These are phyloP conservation scores for Cubamyces lactineus DNA, from an alignment of 768 basidiomycete genomes.

Conservation along the genomic window DNA sequence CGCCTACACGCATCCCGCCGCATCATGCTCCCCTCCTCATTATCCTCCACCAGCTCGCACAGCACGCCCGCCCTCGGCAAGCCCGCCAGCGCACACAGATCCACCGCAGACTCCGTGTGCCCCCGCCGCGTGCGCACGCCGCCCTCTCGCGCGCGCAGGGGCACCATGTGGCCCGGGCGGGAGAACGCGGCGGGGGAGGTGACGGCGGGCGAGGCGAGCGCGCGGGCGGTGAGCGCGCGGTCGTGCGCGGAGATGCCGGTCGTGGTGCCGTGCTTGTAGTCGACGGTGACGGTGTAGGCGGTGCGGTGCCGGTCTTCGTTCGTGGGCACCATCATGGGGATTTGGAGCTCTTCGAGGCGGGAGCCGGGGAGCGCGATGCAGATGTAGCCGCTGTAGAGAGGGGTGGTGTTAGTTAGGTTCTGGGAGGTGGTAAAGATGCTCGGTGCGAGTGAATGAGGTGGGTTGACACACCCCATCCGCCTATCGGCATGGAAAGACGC, in stretches of 20 bases:
- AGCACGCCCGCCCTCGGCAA: constrained; percentile 77
- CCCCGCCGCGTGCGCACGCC: constrained; percentile 88
- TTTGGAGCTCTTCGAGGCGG: constrained; percentile 73
- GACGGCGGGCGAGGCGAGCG: constrained; percentile 64
- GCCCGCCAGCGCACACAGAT: constrained; percentile 79
- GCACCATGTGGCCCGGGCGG: constrained; percentile 95
- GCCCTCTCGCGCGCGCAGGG: constrained; percentile 82
- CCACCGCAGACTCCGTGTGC: constrained; percentile 91
- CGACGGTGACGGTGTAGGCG: constrained; percentile 95
- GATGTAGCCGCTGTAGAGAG: constrained; percentile 79
- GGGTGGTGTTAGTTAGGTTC: not conserved
- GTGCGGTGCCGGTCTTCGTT: constrained; percentile 93
- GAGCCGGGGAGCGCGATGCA: constrained; percentile 82
- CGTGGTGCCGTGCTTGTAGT: constrained; percentile 91
- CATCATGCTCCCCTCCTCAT: constrained; percentile 90
- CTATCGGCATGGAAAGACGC: not conserved
- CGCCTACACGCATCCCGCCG: constrained; percentile 88
- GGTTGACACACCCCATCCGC: too few relatives aligned
- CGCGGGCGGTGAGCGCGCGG: constrained; percentile 83
- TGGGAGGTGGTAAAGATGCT: too few relatives aligned
- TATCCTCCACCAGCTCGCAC: constrained; percentile 95
- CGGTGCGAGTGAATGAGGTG: too few relatives aligned
- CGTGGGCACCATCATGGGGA: constrained; percentile 92
- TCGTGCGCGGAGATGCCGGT: constrained; percentile 98
- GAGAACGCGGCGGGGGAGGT: constrained; percentile 71